Percentiles rank a stretch among this genome's conserved stretches.
phyloP scores from a whole-genome alignment of 2,329 filamentous ascomycete genomes.

The Periconia sp. region DNA sequence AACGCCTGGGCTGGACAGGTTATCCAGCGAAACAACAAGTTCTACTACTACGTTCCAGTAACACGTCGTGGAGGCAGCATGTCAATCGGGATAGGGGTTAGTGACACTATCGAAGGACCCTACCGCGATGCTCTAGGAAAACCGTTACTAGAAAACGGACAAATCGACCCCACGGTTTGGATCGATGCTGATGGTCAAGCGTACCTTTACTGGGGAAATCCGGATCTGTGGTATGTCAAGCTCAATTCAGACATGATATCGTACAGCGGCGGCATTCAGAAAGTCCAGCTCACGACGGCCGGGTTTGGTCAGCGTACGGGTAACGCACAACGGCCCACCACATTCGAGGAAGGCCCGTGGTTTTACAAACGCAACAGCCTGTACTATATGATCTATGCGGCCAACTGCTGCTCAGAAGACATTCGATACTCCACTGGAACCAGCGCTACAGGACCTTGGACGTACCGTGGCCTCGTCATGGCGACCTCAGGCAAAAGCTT shows the following conservation, averaged over 20 bases:
- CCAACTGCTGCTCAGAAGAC: slow-evolving; percentile 19
- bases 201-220: slow-evolving; percentile 20
- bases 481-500: slow-evolving; percentile 15
- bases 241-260: slow-evolving; percentile 18
- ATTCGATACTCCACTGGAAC: slow-evolving; percentile 19
- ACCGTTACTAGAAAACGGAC: slow-evolving; percentile 15
- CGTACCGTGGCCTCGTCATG: slow-evolving; percentile 18
- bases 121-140: slow-evolving; percentile 17
- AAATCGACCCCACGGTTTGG: slow-evolving; percentile 19
- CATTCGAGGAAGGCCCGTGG: slow-evolving; percentile 18
- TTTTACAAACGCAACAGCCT: slow-evolving; percentile 15
- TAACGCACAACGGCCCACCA: slow-evolving; percentile 5
- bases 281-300: slow-evolving; percentile 13
- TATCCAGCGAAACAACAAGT: slow-evolving; percentile 16
- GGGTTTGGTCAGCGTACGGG: slow-evolving; percentile 12
- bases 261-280: slow-evolving; percentile 9
- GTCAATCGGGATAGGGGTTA: slow-evolving; percentile 16
- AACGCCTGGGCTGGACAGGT: slow-evolving; percentile 19
- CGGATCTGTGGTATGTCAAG: slow-evolving; percentile 15
- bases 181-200: slow-evolving; percentile 20
- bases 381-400: slow-evolving; percentile 19
- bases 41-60: slow-evolving; percentile 20
- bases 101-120: slow-evolving; percentile 14
- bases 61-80: slow-evolving; percentile 10
- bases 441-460: slow-evolving; percentile 18